These are phyloP conservation scores for Zhuliangozyma blackwelliae DNA, from an alignment of 1,139 yeast genomes.

Conservation along the genomic window DNA sequence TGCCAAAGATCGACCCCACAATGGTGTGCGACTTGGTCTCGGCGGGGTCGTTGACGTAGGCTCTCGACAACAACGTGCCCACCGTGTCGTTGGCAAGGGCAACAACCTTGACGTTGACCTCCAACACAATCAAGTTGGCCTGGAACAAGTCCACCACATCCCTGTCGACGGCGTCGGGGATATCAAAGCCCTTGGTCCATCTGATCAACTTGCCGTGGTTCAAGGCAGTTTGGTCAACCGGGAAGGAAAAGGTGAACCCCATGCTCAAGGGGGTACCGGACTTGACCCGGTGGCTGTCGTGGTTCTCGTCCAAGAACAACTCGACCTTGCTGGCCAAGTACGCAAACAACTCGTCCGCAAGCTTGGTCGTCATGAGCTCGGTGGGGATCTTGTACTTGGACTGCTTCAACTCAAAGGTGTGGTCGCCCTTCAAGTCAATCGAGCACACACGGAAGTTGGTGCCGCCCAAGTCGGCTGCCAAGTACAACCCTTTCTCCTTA, in stretches of 20 bases:
- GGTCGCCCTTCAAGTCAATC: conserved; percentile 72
- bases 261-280: conserved; percentile 43
- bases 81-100: conserved; percentile 95
- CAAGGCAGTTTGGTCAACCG: conserved; percentile 79
- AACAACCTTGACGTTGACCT: conserved; percentile 67
- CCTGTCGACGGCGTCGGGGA: conserved; percentile 76
- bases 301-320: conserved; percentile 61
- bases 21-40: conserved; percentile 66
- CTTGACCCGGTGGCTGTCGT: conserved; percentile 30
- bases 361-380: conserved; percentile 58
- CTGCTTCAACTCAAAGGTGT: conserved; percentile 68
- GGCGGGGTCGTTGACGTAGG: conserved; percentile 61
- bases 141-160: conserved; percentile 78
- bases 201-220: conserved; percentile 76
- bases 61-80: conserved; percentile 84
- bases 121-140: conserved; percentile 53
- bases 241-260: conserved; percentile 93
- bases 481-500: conserved; percentile 65
- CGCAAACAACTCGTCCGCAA: conserved; percentile 55
- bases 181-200: conserved; percentile 94
- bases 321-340: conserved; percentile 70
- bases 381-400: conserved; percentile 70
- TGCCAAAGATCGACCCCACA: conserved; percentile 88
- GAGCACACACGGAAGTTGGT: conserved; percentile 90
- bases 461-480: conserved; percentile 88